Evolutionary conservation across 2,329 filamentous ascomycete genomes (phyloP), one percentile per base, ranked within the genome.

Genomic region (Aspergillus texensis): DNA sequence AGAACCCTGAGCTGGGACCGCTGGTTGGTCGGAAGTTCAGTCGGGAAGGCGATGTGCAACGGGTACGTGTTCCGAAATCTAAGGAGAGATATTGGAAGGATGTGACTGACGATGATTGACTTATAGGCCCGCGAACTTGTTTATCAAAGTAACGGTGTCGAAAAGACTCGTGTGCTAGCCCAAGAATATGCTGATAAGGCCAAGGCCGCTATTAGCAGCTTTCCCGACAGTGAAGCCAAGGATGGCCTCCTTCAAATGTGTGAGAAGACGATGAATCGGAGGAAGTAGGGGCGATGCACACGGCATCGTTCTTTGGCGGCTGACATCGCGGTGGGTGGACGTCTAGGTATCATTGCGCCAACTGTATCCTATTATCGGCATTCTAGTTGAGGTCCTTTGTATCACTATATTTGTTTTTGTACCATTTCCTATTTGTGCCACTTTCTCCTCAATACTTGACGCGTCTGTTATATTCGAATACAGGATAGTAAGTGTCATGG

Each of bases 141-240:
- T 24, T 84, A 91, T 34, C 83, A 88, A 70, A 96, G 92, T 75
- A 88, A 95, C 71, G 95, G 95, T 21, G 89, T 99, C 54, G 91
- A 97, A 77, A 93, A 97, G 79, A 99, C 95, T 1, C 88, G 93
- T 70, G 92, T 90, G 9, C 84, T 99, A 34, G 95, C 95, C 1
- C 90, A 96, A 75, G 91, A 96, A 72, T 99, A 97, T 77, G 90
- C 91, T 45, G 90, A 95, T 74, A 92, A 92, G 74, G 95, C 95
- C 32, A 91, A 96, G 65, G 85, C 88, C 6, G 92, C 94, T n/a
- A 91, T 99, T 72, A 85, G 86, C 67, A 81, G 83, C 53, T 97
- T 99, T 78, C 95, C 95, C 8, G 90, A 94, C n/a, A 94, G 93
- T 76, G 94, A 98, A 68, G 95, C 95, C 63, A 98, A 97, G 82